phyloP scores from a whole-genome alignment of 2,329 filamentous ascomycete genomes.

The Penicillium palitans region DNA sequence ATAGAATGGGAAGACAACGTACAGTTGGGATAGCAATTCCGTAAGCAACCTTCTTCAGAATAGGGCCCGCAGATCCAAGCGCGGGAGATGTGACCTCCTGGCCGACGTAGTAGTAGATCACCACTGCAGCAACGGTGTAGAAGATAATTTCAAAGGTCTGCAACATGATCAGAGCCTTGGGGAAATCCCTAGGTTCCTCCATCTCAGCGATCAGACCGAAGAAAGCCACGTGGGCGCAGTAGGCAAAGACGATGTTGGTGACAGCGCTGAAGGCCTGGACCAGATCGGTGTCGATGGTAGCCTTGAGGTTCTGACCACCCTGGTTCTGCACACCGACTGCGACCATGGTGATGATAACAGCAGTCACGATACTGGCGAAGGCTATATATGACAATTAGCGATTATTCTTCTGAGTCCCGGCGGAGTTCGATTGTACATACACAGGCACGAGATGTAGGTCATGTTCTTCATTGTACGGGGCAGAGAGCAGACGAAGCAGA shows the following conservation, averaged over 20 bases:
- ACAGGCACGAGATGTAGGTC: constrained; percentile 61
- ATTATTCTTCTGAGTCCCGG: background rate
- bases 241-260: constrained; percentile 70
- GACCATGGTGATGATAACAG: constrained; percentile 68
- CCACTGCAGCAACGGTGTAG: constrained; percentile 65
- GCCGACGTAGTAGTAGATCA: constrained; percentile 69
- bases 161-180: constrained; percentile 62
- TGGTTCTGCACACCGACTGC: constrained; percentile 58
- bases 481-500: constrained; percentile 61
- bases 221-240: constrained; percentile 68
- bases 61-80: constrained; percentile 59
- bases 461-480: constrained; percentile 64
- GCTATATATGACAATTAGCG: constrained; percentile 36
- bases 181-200: constrained; percentile 59
- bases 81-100: constrained; percentile 63
- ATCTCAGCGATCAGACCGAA: constrained; percentile 67
- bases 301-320: constrained; percentile 37
- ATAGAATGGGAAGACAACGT: constrained; percentile 8
- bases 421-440: constrained; percentile 30
- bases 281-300: constrained; percentile 48
- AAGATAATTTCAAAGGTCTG: constrained; percentile 60
- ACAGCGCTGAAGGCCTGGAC: constrained; percentile 61
- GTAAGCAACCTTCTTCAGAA: constrained; percentile 64
- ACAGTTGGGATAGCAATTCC: constrained; percentile 66
- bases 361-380: constrained; percentile 63